phyloP scores from a whole-genome alignment of 2,329 filamentous ascomycete species.

The Penicillium sclerotiorum region DNA sequence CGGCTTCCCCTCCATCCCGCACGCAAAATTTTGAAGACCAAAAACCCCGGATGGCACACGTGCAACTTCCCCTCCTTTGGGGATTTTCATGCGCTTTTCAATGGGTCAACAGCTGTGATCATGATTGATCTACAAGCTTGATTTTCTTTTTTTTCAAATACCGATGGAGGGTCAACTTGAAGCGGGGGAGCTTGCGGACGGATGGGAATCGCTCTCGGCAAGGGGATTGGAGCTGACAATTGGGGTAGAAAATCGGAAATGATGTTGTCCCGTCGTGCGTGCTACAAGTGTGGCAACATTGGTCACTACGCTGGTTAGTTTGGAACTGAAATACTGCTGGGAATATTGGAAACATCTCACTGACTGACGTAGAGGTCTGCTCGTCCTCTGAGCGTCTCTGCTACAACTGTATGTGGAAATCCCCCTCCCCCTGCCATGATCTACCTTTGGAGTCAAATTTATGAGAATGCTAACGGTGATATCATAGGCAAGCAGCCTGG shows the following conservation, averaged over 20 bases:
- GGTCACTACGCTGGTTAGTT: conserved; percentile 64
- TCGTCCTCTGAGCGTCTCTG: conserved; percentile 96
- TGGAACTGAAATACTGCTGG: background rate
- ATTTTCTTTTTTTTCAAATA: background rate
- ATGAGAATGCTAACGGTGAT: conserved; percentile 21
- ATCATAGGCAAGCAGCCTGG: conserved; percentile 50
- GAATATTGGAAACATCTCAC: conserved; percentile 2
- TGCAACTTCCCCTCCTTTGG: no score
- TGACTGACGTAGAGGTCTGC: conserved; percentile 75
- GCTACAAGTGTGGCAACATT: conserved; percentile 78
- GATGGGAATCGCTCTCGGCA: background rate
- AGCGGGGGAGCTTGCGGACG: background rate
- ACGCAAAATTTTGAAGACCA: conserved; percentile 1
- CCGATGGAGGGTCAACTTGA: background rate
- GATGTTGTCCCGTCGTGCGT: conserved; percentile 82
- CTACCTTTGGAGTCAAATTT: background rate
- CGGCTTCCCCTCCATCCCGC: conserved; percentile 14
- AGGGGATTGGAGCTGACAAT: conserved; percentile 18
- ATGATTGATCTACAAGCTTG: no score
- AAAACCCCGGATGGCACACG: background rate
- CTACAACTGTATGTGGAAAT: conserved; percentile 83
- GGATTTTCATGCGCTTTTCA: no score
- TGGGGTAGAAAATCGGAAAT: conserved; percentile 51
- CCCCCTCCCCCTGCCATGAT: conserved; percentile 11
- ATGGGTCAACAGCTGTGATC: background rate